Conservation (phyloP, 441 rosid genomes). For the Euphorbia celastroides region DNA sequence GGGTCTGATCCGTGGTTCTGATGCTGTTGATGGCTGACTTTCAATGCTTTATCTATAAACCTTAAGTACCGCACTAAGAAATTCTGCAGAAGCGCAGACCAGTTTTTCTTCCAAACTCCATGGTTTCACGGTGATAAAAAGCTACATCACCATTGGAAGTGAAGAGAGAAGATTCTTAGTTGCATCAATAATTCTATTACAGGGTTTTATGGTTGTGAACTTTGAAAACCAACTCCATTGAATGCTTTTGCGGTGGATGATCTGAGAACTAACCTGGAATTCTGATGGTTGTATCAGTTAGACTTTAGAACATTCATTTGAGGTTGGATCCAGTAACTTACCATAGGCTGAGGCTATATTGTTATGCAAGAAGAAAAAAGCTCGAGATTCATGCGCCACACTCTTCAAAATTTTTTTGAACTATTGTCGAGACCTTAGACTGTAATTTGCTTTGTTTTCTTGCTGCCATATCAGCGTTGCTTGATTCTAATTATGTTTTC, state of each 20-base stretch:
- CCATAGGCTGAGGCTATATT: conserved; percentile 7
- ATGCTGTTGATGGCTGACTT: conserved; percentile 1
- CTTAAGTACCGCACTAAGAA: background rate
- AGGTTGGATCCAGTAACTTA: background rate
- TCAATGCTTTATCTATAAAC: background rate
- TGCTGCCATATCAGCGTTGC: conserved; percentile 10
- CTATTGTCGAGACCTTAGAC: background rate
- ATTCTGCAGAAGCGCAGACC: background rate
- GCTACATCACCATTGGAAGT: background rate
- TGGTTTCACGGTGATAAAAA: background rate
- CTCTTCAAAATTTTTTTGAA: background rate
- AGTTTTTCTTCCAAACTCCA: background rate
- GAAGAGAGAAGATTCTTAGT: conserved; percentile 1
- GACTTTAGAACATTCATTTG: background rate
- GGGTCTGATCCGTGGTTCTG: background rate
- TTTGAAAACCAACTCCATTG: background rate
- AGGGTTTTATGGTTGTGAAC: background rate
- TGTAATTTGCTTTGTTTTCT: conserved; percentile 1
- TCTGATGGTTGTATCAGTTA: conserved; percentile 2
- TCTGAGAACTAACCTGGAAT: too few species aligned
- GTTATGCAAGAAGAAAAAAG: conserved; percentile 1
- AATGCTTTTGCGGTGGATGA: too few species aligned
- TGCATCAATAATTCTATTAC: too few species aligned
- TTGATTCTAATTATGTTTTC: conserved; percentile 18
- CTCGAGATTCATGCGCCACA: background rate